Evolutionary conservation across 2,329 filamentous ascomycete genomes (phyloP), one percentile per base, ranked within the genome.

Genomic region (Paraconiothyrium brasiliense): DNA sequence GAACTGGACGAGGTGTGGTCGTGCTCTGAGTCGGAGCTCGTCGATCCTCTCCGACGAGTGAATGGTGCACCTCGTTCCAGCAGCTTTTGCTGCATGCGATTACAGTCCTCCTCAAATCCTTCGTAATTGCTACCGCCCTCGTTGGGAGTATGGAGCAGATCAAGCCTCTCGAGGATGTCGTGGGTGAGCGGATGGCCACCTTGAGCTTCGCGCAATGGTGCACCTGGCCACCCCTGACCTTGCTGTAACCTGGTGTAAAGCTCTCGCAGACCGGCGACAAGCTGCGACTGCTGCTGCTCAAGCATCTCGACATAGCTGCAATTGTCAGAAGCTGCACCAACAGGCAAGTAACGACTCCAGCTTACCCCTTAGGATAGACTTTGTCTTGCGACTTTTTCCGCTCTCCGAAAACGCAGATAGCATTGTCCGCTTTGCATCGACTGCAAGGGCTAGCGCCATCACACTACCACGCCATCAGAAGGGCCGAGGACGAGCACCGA

Each of bases 331-430:
- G 14, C 22, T 8, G 39, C 32, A 8, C 24, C 11, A 13, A 34
- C 20, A 10, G 48, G 16, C 27, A 35, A 41, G 6, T 20, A 3
- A 3, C 39, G 7, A 47, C 16, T 3, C n/a, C 44, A 44, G 75
- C 83, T 79, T 76, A 89, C 84, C 87, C 87, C 79, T 89, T 90
- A n/a, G 87, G 87, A 74, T 89, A 89, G 50, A 89, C 84, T 76
- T 89, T 89, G 76, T 90, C 87, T 69, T 89, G 86, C 7, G 85
- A 84, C 81, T 89, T 89, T 75, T 89, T 90, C 58, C 87, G 81
- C 72, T 89, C 87, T 35, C 87, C 87, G 76, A 89, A 90, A 4
- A 88, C 84, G 68, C 87, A 90, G 63, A 89, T 87, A 44, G 85
- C 84, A 73, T 89, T 89, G 75, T 90, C 87, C 62, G 85, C 82